These are phyloP conservation scores for Exophiala alcalophila DNA, from an alignment of 2,329 filamentous ascomycete genomes.

Conservation along the genomic window DNA sequence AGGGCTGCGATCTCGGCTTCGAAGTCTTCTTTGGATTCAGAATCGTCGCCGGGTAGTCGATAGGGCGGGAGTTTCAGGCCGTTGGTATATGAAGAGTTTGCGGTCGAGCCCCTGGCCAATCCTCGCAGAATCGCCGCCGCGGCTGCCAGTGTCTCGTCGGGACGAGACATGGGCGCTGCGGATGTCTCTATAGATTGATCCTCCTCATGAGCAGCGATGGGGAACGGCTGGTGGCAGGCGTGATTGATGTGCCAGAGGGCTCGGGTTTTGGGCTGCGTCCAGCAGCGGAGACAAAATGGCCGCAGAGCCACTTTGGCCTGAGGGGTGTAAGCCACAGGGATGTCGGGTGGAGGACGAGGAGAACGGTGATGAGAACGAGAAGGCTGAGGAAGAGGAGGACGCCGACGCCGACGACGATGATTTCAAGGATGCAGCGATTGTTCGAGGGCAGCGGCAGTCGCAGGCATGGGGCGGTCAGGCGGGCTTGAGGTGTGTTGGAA, in stretches of 20 bases:
- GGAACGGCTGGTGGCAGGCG: slow-evolving; percentile 15
- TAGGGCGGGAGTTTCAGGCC: slow-evolving; percentile 54
- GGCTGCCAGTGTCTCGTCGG: slow-evolving; percentile 48
- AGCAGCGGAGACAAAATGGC: slow-evolving; percentile 29
- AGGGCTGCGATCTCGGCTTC: slow-evolving; percentile 81
- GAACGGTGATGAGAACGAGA: too few species aligned
- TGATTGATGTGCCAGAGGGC: slow-evolving; percentile 20
- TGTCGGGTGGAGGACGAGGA: not conserved
- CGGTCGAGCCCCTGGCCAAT: slow-evolving; percentile 42
- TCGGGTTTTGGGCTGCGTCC: slow-evolving; percentile 20
- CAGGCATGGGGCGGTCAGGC: too few species aligned
- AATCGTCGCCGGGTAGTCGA: slow-evolving; percentile 73
- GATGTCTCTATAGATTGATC: slow-evolving; percentile 20
- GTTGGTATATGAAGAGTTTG: slow-evolving; percentile 46
- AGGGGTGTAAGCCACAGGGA: not conserved
- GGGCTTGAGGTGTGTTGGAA: too few species aligned
- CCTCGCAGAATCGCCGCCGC: slow-evolving; percentile 46
- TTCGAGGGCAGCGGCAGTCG: too few species aligned
- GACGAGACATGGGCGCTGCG: slow-evolving; percentile 40
- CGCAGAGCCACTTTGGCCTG: slow-evolving; percentile 26
- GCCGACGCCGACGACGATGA: too few species aligned
- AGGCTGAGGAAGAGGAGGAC: too few species aligned
- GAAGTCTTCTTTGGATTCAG: slow-evolving; percentile 70
- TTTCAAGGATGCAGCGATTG: too few species aligned
- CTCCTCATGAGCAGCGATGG: slow-evolving; percentile 22